phyloP scores from a whole-genome alignment of 2,329 filamentous ascomycete genomes.

The Knufia petricola region DNA sequence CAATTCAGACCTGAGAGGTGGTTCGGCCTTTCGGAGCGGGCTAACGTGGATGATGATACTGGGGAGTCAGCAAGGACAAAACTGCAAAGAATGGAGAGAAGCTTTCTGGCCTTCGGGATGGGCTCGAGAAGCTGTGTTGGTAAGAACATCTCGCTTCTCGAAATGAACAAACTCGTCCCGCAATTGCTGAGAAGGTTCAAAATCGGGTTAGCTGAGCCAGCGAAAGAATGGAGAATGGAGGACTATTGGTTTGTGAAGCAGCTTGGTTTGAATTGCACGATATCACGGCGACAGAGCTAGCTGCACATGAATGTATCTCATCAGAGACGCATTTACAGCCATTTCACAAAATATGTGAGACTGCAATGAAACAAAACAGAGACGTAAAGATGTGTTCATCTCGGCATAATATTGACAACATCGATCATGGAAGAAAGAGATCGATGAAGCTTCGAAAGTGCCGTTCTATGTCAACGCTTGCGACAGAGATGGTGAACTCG shows the following conservation, averaged over 20 bases:
- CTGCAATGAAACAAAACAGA: conserved; percentile 14
- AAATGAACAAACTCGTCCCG: conserved; percentile 29
- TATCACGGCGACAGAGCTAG: neutral
- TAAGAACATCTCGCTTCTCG: conserved; percentile 27
- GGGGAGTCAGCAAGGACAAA: conserved; percentile 13
- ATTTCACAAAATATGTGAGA: conserved; percentile 5
- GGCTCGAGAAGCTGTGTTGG: conserved; percentile 28
- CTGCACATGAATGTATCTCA: conserved; percentile 13
- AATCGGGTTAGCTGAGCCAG: conserved; percentile 13
- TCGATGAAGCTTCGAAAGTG: conserved; percentile 23
- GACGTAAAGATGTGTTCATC: conserved; percentile 53
- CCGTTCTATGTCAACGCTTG: conserved; percentile 4
- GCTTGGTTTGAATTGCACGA: conserved; percentile 12
- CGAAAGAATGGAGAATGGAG: conserved; percentile 13
- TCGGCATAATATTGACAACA: conserved; percentile 31
- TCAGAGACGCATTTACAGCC: conserved; percentile 14
- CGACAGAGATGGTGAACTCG: neutral
- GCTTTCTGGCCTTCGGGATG: conserved; percentile 23
- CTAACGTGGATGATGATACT: conserved; percentile 24
- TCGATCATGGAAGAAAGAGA: conserved; percentile 17
- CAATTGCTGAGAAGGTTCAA: conserved; percentile 21
- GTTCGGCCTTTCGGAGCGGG: conserved; percentile 25
- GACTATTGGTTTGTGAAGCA: conserved; percentile 20
- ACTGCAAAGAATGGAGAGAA: conserved; percentile 25
- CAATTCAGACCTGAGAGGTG: conserved; percentile 37